Evolutionary conservation across 768 basidiomycete species (phyloP).

Genomic region (Stropharia rugosoannulata): DNA sequence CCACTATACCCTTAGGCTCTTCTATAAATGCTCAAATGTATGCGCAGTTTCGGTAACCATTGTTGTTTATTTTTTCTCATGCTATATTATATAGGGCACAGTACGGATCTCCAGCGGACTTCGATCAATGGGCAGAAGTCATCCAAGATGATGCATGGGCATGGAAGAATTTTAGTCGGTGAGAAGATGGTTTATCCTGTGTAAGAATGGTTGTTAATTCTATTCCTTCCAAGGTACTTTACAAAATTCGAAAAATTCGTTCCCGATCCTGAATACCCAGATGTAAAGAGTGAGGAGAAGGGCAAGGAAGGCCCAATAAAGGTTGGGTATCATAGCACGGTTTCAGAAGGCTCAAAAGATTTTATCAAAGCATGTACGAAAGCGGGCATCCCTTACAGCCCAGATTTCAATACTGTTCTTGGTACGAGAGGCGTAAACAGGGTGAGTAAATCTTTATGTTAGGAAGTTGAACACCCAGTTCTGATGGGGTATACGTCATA

Average conservation of each 20-base stretch:
- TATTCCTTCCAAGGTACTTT: conserved; percentile 38
- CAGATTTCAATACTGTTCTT: conserved; percentile 49
- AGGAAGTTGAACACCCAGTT: neutral
- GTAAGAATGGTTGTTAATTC: too few species aligned
- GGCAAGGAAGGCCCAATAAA: conserved; percentile 52
- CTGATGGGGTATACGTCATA: neutral
- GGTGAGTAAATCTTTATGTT: conserved; percentile 29
- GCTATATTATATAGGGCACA: conserved; percentile 45
- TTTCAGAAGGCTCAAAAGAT: conserved; percentile 34
- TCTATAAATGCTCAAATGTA: conserved; percentile 63
- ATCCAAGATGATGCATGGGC: conserved; percentile 58
- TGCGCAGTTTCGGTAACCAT: neutral
- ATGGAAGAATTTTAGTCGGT: conserved; percentile 56
- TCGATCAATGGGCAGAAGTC: conserved; percentile 61
- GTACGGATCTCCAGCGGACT: conserved; percentile 66
- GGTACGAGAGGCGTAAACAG: conserved; percentile 58
- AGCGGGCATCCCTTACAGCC: conserved; percentile 47
- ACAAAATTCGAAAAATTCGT: conserved; percentile 60
- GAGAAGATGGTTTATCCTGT: conserved; percentile 6
- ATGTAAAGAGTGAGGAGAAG: conserved; percentile 42
- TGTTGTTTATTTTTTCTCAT: neutral
- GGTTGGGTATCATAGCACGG: conserved; percentile 49
- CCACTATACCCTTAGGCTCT: conserved; percentile 38
- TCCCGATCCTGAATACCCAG: conserved; percentile 43
- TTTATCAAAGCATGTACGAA: conserved; percentile 55